These are phyloP conservation scores for Rehmannia glutinosa DNA, from an alignment of 257 asterid genomes.

Conservation along the genomic window DNA sequence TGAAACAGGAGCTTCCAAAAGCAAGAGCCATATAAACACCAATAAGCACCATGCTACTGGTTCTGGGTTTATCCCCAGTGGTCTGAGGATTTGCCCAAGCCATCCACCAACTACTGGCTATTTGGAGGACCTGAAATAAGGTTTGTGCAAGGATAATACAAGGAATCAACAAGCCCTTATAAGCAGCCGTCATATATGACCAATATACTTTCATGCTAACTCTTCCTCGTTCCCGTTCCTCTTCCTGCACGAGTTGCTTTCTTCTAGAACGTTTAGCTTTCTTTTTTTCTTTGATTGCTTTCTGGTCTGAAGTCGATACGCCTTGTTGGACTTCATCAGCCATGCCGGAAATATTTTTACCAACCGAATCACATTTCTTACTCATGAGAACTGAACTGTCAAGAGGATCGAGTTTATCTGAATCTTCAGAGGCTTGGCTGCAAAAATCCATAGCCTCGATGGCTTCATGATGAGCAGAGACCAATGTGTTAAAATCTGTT, in stretches of 20 bases:
- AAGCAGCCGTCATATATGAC: slow-evolving; percentile 96
- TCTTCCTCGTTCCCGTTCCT: slow-evolving; percentile 93
- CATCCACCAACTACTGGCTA: slow-evolving; percentile 99
- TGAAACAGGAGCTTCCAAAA: slow-evolving; percentile 93
- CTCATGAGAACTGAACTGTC: slow-evolving; percentile 47
- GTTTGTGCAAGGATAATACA: slow-evolving; percentile 84
- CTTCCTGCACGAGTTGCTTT: slow-evolving; percentile 97
- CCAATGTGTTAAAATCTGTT: slow-evolving; percentile 82
- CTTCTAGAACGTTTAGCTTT: slow-evolving; percentile 78
- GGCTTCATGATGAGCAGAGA: slow-evolving; percentile 95
- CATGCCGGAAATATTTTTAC: slow-evolving; percentile 44
- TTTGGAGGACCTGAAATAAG: slow-evolving; percentile 92
- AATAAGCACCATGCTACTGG: slow-evolving; percentile 73
- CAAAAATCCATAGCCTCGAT: slow-evolving; percentile 90
- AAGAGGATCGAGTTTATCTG: slow-evolving; percentile 45
- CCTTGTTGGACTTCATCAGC: slow-evolving; percentile 58
- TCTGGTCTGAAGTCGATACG: slow-evolving; percentile 53
- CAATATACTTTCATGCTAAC: slow-evolving; percentile 88
- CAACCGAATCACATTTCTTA: slow-evolving; percentile 50
- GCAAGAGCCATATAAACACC: slow-evolving; percentile 95
- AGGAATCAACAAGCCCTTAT: slow-evolving; percentile 86
- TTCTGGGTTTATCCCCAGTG: slow-evolving; percentile 67
- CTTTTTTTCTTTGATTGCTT: slow-evolving; percentile 84
- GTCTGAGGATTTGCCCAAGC: slow-evolving; percentile 99
- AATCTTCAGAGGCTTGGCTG: slow-evolving; percentile 53